Evolutionary conservation across 148 eudicot genomes (phyloP), one percentile per base, ranked within the genome.

Genomic region (Camellia lanceoleosa): DNA sequence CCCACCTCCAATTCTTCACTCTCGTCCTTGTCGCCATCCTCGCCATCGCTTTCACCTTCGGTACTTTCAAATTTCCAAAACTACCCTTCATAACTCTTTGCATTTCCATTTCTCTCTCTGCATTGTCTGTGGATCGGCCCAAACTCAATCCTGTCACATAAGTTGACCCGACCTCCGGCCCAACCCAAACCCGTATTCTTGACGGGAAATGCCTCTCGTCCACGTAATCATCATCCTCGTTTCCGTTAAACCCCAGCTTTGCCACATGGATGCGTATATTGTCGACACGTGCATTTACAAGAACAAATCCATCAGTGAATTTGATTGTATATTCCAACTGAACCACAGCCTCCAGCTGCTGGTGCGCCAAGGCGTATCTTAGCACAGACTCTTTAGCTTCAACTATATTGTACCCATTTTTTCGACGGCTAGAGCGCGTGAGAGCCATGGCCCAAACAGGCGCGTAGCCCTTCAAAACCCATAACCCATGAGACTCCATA

Each of bases 151-250:
- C 83, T 15, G 85, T 79, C 44, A 93, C 90, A 19, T 88, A 96
- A 60, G 79, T 87, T 0, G 97, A 87, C 69, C 99, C 99, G 0
- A 82, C 46, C 19, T 96, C 99, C 1, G 98, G 98, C 54, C 99
- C 99, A 0, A 96, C 85, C 95, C 98, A 92, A 9, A 93, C 84
- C 54, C 87, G 90, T 2, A 93, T 54, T 62, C 97, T 81, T 0
- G 98, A 92, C 0, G 98, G 99, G 7, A 95, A 96, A 85, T 93
- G 86, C 73, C 83, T 80, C 87, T 96, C 99, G 54, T 90, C 83
- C 64, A 76, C 56, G 3, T 79, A 83, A 10, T 20, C 71, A 0
- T 78, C 84, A 1, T 79, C 83, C 0, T 79, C 82, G 0, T 86
- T 83, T 8, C 81, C 83, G 18, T 75, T 84, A 38, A 86, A 92